Base-by-base conservation (phyloP, 2,329 filamentous ascomycete genomes). In the Colletotrichum lini region DNA sequence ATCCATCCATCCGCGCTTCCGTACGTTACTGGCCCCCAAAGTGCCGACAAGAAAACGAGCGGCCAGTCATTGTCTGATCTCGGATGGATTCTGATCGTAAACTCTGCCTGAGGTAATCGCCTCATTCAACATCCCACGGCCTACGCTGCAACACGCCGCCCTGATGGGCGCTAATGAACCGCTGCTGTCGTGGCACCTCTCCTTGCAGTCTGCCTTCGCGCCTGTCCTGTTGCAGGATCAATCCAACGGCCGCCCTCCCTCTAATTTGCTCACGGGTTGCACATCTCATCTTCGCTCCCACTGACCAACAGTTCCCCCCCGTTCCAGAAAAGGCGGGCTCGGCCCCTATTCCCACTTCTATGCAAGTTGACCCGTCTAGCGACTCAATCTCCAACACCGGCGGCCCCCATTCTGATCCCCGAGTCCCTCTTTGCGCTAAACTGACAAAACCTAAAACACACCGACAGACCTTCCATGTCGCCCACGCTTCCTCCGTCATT, bases 321-420 rank as follows among this genome's bases (percentile, higher is more conserved):
- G 26, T n/a, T 13, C 16, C 26, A 53, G 50, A 35, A 21, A 52
- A 44, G 38, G 50, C 18, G 57, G 18, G 44, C 64, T 67, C 57
- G 63, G 57, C 64, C 63, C 49, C 57, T 57, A 67, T 58, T 62
- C 64, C 57, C 68, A 26, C 35, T 63, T 67, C 44, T 13, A 62
- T 49, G 23, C 52, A 62, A 67, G 53, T 26, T 57, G 38, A 45
- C 50, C 30, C 44, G 47, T 52, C 38, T 26, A 49, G 52, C 57
- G 57, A 70, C 57, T 71, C 38, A 63, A 67, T 71, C 58, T 71
- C 68, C 68, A 67, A 71, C 64, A 67, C 68, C 47, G 68, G 65
- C 45, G 52, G 63, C 52, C 68, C 65, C 57, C 68, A 30, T 62
- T 10, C 64, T 63, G 44, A 58, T 49, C 52, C 44, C 35, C 57